Percentiles rank a stretch among this genome's conserved stretches.
Conservation (phyloP, 2,329 filamentous ascomycete genomes). For the Talaromyces sp. region DNA sequence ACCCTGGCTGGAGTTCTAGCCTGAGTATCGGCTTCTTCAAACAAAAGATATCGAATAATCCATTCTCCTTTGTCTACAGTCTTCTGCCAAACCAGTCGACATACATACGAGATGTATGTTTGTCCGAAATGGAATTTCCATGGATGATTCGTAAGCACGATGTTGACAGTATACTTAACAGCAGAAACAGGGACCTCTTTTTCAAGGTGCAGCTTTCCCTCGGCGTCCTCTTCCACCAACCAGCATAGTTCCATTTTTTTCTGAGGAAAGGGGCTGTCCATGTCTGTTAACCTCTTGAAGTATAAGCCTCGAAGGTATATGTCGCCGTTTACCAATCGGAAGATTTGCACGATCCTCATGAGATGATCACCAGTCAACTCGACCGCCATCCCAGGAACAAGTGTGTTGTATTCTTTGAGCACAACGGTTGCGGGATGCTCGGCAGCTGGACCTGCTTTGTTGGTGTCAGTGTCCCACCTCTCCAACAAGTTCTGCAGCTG, state of each 20-base stretch:
- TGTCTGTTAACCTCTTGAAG: slow-evolving; percentile 31
- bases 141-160: slow-evolving; percentile 55
- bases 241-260: slow-evolving; percentile 47
- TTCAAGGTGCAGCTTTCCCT: slow-evolving; percentile 13
- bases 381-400: slow-evolving; percentile 30
- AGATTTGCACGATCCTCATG: slow-evolving; percentile 40
- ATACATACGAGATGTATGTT: slow-evolving; percentile 25
- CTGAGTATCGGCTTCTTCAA: slow-evolving; percentile 30
- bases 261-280: slow-evolving; percentile 36
- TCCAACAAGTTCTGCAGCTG: slow-evolving; percentile 22
- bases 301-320: slow-evolving; percentile 40
- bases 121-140: slow-evolving; percentile 21
- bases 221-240: slow-evolving; percentile 35
- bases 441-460: neutral
- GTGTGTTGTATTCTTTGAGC: slow-evolving; percentile 18
- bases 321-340: slow-evolving; percentile 22
- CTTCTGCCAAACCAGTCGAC: slow-evolving; percentile 34
- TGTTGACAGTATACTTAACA: slow-evolving; percentile 41
- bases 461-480: slow-evolving; percentile 21
- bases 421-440: neutral
- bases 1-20: slow-evolving; percentile 16
- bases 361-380: slow-evolving; percentile 41
- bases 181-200: slow-evolving; percentile 41
- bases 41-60: slow-evolving; percentile 30
- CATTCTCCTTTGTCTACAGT: slow-evolving; percentile 24